Conservation (phyloP, 2,329 filamentous ascomycete genomes). For the Colletotrichum coccodes region DNA sequence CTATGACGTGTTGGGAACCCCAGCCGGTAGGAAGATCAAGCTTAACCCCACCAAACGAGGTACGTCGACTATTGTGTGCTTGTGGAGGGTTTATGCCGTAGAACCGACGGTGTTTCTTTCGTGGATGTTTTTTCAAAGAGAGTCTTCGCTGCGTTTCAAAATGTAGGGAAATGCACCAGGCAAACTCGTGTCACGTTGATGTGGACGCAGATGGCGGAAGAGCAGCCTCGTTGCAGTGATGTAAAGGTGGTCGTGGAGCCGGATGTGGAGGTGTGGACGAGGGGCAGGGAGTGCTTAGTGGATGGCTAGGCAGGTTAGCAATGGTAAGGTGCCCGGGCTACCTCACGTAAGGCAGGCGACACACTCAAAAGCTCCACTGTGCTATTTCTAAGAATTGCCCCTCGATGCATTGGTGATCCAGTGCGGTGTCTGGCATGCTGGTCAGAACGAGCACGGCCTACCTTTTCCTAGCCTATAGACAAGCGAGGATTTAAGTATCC, state of each 20-base stretch:
- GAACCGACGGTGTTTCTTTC: conserved; percentile 13
- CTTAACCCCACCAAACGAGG: conserved; percentile 47
- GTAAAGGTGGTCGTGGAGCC: conserved; percentile 26
- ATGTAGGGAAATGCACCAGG: conserved; percentile 19
- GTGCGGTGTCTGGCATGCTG: not conserved
- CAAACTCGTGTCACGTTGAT: conserved; percentile 23
- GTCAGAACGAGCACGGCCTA: not conserved
- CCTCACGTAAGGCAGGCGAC: conserved; percentile 15
- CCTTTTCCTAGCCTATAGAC: not conserved
- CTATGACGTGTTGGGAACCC: conserved; percentile 35
- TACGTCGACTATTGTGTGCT: conserved; percentile 7
- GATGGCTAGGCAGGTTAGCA: conserved; percentile 1
- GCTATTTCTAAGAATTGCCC: conserved; percentile 14
- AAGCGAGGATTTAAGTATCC: not conserved
- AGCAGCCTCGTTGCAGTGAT: conserved; percentile 28
- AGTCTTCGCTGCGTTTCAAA: conserved; percentile 32
- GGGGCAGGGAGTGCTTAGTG: conserved; percentile 18
- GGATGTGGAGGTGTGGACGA: conserved; percentile 25
- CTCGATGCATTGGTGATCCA: not conserved
- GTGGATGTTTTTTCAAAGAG: conserved; percentile 33
- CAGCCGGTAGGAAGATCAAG: conserved; percentile 38
- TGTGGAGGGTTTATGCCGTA: not conserved
- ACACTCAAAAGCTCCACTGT: not conserved
- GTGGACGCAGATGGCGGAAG: conserved; percentile 11
- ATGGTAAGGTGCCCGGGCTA: not conserved